Percentiles rank a stretch among this genome's conserved stretches.
phyloP scores from a whole-genome alignment of 1,139 yeast genomes.

The Pneumocystis canis region DNA sequence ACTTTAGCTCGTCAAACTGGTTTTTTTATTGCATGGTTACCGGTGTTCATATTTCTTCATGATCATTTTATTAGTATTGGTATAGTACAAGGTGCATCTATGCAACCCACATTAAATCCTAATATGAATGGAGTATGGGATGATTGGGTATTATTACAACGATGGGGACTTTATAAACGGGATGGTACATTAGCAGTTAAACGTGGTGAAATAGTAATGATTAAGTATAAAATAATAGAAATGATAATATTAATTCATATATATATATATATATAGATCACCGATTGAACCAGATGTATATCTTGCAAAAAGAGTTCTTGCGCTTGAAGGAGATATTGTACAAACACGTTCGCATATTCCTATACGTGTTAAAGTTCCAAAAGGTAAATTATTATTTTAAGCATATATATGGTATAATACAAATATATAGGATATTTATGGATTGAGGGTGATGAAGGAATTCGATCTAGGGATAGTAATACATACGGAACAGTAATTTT shows the following conservation, averaged over 20 bases:
- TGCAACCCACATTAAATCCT: constrained; percentile 85
- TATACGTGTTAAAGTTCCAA: constrained; percentile 9
- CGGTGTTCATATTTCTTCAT: constrained; percentile 54
- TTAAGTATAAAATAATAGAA: constrained; percentile 20
- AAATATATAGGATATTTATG: constrained; percentile 73
- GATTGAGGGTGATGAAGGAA: constrained; percentile 84
- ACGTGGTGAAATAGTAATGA: constrained; percentile 57
- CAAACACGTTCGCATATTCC: constrained; percentile 30
- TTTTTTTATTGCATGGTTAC: constrained; percentile 42
- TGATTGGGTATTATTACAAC: constrained; percentile 49
- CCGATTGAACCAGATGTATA: constrained; percentile 63
- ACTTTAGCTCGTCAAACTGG: background rate
- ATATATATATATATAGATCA: constrained; percentile 30
- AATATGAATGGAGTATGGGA: constrained; percentile 32
- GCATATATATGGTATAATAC: constrained; percentile 42
- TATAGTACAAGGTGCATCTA: constrained; percentile 63
- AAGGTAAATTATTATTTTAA: constrained; percentile 31
- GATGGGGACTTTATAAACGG: constrained; percentile 3
- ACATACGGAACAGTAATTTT: constrained; percentile 69
- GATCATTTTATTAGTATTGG: constrained; percentile 65
- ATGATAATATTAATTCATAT: background rate
- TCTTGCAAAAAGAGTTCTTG: constrained; percentile 65
- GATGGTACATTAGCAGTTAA: constrained; percentile 2
- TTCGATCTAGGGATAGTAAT: constrained; percentile 73
- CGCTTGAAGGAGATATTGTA: constrained; percentile 54